phyloP scores from a whole-genome alignment of 2,329 filamentous ascomycete genomes.

The Xylariaceae sp. region DNA sequence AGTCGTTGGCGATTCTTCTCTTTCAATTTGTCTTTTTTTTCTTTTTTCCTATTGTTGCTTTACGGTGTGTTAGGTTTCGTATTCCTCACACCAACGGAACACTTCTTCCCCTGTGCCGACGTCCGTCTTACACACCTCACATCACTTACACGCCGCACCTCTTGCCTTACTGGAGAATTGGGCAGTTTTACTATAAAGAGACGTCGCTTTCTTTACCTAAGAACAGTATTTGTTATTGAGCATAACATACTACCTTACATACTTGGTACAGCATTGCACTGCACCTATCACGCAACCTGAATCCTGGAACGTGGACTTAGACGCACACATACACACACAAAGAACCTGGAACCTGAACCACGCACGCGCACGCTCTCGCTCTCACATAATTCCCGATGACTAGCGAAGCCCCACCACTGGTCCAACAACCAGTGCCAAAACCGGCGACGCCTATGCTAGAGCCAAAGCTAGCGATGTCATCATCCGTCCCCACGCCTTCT shows the following conservation, averaged over 20 bases:
- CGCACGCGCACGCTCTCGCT: not conserved
- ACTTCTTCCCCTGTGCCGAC: not conserved
- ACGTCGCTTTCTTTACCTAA: too few relatives aligned
- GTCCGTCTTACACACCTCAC: not conserved
- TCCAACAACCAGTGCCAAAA: not conserved
- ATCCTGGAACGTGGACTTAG: too few relatives aligned
- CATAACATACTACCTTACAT: too few relatives aligned
- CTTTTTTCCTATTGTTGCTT: not conserved
- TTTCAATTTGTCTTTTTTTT: not conserved
- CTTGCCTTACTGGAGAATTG: too few relatives aligned
- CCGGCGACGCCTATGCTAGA: conserved; percentile 1
- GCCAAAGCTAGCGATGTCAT: conserved; percentile 16
- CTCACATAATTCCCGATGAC: not conserved
- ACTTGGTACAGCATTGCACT: too few relatives aligned
- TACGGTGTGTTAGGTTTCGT: not conserved
- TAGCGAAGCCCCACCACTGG: not conserved
- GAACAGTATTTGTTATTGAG: too few relatives aligned
- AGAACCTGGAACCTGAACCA: not conserved
- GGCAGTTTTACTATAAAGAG: too few relatives aligned
- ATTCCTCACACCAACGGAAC: not conserved
- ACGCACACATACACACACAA: too few relatives aligned
- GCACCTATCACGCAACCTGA: too few relatives aligned
- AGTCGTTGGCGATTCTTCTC: not conserved
- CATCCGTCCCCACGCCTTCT: conserved; percentile 5
- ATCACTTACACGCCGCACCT: not conserved